These are phyloP conservation scores for Arabis alpina DNA, from an alignment of 345 rosid species.

Conservation along the genomic window DNA sequence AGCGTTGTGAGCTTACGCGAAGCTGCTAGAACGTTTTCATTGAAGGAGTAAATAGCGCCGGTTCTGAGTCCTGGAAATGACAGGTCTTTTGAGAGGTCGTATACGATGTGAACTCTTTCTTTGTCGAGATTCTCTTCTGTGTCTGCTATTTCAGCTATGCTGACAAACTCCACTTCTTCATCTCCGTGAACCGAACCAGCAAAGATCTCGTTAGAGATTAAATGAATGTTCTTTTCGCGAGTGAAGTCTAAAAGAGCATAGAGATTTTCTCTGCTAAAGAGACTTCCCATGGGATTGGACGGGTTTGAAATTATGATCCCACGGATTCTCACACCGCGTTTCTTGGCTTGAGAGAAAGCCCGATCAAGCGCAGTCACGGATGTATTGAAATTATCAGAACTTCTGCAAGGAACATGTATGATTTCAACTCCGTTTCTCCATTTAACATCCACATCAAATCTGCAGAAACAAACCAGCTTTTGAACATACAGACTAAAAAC, in stretches of 20 bases:
- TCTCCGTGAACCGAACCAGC: slow-evolving; percentile 60
- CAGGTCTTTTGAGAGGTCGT: slow-evolving; percentile 70
- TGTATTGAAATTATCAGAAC: slow-evolving; percentile 71
- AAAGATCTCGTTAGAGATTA: slow-evolving; percentile 75
- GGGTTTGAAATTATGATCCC: slow-evolving; percentile 88
- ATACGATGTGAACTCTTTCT: slow-evolving; percentile 82
- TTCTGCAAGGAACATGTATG: slow-evolving; percentile 85
- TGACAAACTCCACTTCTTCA: slow-evolving; percentile 58
- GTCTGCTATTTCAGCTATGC: slow-evolving; percentile 73
- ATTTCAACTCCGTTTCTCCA: slow-evolving; percentile 93
- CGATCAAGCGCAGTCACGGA: slow-evolving; percentile 77
- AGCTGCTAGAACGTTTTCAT: slow-evolving; percentile 61
- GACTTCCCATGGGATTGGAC: slow-evolving; percentile 70
- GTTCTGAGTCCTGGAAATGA: slow-evolving; percentile 70
- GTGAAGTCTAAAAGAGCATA: slow-evolving; percentile 81
- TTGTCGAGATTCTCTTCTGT: slow-evolving; percentile 58
- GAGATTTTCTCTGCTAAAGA: slow-evolving; percentile 59
- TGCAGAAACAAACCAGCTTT: slow-evolving; percentile 38
- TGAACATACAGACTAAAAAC: neutral
- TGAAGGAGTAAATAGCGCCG: slow-evolving; percentile 71
- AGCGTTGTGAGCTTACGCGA: slow-evolving; percentile 66
- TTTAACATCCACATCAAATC: slow-evolving; percentile 78
- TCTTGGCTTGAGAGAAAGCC: slow-evolving; percentile 84
- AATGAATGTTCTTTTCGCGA: slow-evolving; percentile 81
- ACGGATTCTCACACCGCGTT: slow-evolving; percentile 78